These are phyloP conservation scores for Entophlyctis helioformis DNA, from an alignment of 192 early-diverging fungal genomes.

Conservation along the genomic window DNA sequence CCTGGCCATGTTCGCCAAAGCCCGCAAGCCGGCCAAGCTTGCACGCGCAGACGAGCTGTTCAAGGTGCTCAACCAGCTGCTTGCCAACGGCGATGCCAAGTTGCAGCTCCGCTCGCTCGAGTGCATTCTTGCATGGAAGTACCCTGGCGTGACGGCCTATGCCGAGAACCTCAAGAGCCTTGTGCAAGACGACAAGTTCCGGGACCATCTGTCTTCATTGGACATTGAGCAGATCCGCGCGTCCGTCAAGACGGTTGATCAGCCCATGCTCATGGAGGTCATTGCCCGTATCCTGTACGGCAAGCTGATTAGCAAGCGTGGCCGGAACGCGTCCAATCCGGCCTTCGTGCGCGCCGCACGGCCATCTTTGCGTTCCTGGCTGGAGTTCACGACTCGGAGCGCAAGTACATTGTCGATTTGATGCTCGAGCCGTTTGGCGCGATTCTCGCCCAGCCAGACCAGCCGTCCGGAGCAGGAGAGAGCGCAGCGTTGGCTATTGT, in stretches of 20 bases:
- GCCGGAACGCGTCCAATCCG: conserved; percentile 59
- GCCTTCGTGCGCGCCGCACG: conserved; percentile 56
- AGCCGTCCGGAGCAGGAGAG: too few species aligned
- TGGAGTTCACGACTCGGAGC: conserved; percentile 49
- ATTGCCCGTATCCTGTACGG: conserved; percentile 82
- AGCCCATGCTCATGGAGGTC: conserved; percentile 59
- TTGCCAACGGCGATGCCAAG: conserved; percentile 67
- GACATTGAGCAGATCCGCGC: conserved; percentile 40
- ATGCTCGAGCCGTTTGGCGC: conserved; percentile 66
- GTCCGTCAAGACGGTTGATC: conserved; percentile 54
- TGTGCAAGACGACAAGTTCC: conserved; percentile 75
- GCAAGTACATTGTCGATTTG: conserved; percentile 62
- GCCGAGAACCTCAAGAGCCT: conserved; percentile 66
- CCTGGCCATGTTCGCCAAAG: conserved; percentile 53
- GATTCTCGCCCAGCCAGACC: conserved; percentile 1
- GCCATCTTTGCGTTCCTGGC: conserved; percentile 77
- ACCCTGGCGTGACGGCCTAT: conserved; percentile 52
- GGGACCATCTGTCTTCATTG: conserved; percentile 77
- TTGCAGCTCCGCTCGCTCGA: conserved; percentile 72
- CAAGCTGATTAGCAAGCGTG: conserved; percentile 68
- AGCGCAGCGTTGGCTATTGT: too few species aligned
- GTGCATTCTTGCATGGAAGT: conserved; percentile 76
- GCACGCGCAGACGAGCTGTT: conserved; percentile 41
- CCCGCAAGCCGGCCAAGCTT: conserved; percentile 47
- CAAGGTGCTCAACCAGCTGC: conserved; percentile 54